phyloP scores from a whole-genome alignment of 768 basidiomycete species.

The Macrolepiota dolichaula region DNA sequence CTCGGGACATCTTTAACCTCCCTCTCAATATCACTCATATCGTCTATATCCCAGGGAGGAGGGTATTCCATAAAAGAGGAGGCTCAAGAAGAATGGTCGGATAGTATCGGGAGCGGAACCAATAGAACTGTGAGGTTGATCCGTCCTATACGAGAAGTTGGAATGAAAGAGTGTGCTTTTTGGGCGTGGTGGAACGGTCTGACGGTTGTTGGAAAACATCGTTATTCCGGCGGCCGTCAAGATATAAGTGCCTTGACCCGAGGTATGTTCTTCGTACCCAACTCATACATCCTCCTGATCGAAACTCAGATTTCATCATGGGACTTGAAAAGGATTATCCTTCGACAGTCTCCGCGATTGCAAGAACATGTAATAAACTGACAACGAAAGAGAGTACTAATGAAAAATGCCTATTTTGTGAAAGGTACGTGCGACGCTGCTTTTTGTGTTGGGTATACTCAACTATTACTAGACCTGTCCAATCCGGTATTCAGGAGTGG shows the following conservation, averaged over 20 bases:
- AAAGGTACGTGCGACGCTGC: slow-evolving; percentile 41
- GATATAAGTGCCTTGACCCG: slow-evolving; percentile 68
- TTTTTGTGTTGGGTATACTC: background rate
- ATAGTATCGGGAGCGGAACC: slow-evolving; percentile 16
- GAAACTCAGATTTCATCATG: slow-evolving; percentile 64
- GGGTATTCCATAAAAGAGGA: slow-evolving; percentile 71
- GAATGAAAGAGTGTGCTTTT: slow-evolving; percentile 74
- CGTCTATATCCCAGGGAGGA: slow-evolving; percentile 71
- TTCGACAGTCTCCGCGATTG: slow-evolving; percentile 82
- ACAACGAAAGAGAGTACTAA: slow-evolving; percentile 56
- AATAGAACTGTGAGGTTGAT: slow-evolving; percentile 42
- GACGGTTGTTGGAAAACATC: slow-evolving; percentile 33
- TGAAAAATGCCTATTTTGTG: slow-evolving; percentile 58
- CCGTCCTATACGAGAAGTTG: slow-evolving; percentile 69
- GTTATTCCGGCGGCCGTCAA: slow-evolving; percentile 38
- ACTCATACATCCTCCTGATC: background rate
- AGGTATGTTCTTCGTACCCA: slow-evolving; percentile 37
- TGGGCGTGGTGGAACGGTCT: slow-evolving; percentile 76
- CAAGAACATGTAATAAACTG: slow-evolving; percentile 76
- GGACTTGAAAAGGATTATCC: slow-evolving; percentile 82
- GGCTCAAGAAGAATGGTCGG: slow-evolving; percentile 66
- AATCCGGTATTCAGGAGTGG: slow-evolving; percentile 67
- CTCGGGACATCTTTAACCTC: slow-evolving; percentile 80
- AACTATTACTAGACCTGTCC: slow-evolving; percentile 47
- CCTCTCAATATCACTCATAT: slow-evolving; percentile 70